Conservation (phyloP, 805 yeast genomes). For the Ogataea polymorpha region DNA sequence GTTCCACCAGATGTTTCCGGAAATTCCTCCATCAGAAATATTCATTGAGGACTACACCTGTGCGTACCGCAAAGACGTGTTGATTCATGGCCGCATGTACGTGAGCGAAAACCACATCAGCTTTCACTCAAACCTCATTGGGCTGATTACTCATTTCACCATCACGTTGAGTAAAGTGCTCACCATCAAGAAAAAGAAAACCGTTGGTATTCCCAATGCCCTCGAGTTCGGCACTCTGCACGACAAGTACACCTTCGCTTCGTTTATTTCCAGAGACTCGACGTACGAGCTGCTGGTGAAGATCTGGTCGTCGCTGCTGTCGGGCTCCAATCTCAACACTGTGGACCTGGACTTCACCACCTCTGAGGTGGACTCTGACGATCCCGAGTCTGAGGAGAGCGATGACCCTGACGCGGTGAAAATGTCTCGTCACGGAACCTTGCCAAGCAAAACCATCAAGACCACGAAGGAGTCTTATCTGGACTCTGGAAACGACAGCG, state of each 20-base stretch:
- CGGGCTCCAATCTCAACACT: constrained; percentile 23
- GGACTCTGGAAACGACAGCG: constrained; percentile 28
- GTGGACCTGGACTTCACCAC: constrained; percentile 23
- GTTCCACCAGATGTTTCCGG: constrained; percentile 57
- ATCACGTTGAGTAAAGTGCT: constrained; percentile 61
- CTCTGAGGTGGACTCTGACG: constrained; percentile 37
- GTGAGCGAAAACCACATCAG: constrained; percentile 53
- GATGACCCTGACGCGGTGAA: constrained; percentile 22
- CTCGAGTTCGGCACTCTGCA: constrained; percentile 61
- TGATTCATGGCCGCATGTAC: constrained; percentile 65
- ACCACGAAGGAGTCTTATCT: constrained; percentile 15
- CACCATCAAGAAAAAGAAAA: constrained; percentile 60
- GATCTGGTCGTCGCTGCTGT: constrained; percentile 54
- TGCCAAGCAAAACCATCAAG: constrained; percentile 7
- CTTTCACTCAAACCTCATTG: constrained; percentile 66
- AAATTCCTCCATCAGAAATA: constrained; percentile 47
- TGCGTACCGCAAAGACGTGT: constrained; percentile 61
- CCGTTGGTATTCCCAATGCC: constrained; percentile 69
- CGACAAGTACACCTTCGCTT: constrained; percentile 60
- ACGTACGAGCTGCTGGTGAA: constrained; percentile 49
- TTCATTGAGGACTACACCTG: constrained; percentile 63
- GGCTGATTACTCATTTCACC: constrained; percentile 58
- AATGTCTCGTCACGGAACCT: constrained; percentile 9
- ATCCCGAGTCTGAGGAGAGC: constrained; percentile 22
- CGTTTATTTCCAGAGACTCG: constrained; percentile 59